phyloP scores from a whole-genome alignment of 306 rosid species.

The Clitoria ternatea region DNA sequence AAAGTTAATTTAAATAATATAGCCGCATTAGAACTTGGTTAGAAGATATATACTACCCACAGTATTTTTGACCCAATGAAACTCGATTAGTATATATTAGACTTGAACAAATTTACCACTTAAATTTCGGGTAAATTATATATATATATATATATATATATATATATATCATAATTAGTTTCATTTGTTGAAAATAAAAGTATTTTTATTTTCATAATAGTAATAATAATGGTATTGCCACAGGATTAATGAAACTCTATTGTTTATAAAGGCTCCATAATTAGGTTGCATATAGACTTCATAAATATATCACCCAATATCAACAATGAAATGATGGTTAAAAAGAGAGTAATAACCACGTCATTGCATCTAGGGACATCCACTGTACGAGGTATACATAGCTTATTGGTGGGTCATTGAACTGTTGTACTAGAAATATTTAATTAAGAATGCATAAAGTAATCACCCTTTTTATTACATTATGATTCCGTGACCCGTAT shows the following conservation, averaged over 20 bases:
- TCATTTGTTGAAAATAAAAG: too few relatives aligned
- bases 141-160: too few relatives aligned
- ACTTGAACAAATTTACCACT: too few relatives aligned
- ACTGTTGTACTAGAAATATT: not conserved
- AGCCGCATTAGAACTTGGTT: too few relatives aligned
- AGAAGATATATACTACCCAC: too few relatives aligned
- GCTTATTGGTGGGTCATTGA: constrained; percentile 18
- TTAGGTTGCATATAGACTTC: constrained; percentile 24
- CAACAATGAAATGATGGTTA: constrained; percentile 11
- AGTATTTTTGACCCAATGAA: too few relatives aligned
- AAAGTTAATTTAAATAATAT: too few relatives aligned
- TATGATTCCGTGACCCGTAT: not conserved
- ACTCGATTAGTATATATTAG: too few relatives aligned
- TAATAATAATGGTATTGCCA: not conserved
- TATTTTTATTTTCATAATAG: not conserved
- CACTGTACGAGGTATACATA: constrained; percentile 25
- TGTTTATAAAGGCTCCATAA: constrained; percentile 8
- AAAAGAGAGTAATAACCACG: constrained; percentile 32
- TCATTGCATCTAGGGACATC: not conserved
- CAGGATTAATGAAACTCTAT: not conserved
- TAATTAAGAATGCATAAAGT: not conserved
- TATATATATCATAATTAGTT: too few relatives aligned
- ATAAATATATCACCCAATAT: constrained; percentile 13
- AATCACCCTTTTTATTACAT: constrained; percentile 16
- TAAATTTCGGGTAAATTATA: too few relatives aligned